phyloP scores from a whole-genome alignment of 2,329 filamentous ascomycete genomes.

The Trichoderma sp. region DNA sequence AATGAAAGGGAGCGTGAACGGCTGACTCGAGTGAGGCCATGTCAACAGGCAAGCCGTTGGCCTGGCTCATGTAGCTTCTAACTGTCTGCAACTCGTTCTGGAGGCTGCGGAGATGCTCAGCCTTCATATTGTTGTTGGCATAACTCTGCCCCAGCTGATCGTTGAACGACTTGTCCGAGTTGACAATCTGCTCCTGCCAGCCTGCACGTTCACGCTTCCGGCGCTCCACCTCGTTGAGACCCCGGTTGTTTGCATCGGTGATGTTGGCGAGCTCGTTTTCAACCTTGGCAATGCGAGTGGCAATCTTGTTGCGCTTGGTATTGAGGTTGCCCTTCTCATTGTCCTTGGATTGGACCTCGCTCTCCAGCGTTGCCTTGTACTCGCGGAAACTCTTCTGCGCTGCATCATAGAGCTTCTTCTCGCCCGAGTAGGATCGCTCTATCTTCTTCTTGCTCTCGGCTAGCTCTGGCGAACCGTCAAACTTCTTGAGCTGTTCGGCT shows the following conservation, averaged over 20 bases:
- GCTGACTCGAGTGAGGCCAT: constrained; percentile 17
- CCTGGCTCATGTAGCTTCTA: constrained; percentile 34
- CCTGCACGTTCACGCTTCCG: constrained; percentile 50
- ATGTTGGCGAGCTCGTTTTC: constrained; percentile 71
- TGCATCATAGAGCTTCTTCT: constrained; percentile 60
- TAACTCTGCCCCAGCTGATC: constrained; percentile 44
- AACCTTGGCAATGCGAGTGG: constrained; percentile 67
- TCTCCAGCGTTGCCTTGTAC: constrained; percentile 61
- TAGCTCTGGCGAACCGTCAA: constrained; percentile 65
- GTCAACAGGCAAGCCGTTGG: constrained; percentile 34
- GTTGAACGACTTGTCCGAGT: constrained; percentile 47
- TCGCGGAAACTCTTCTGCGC: constrained; percentile 54
- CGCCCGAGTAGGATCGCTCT: constrained; percentile 52
- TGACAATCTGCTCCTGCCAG: constrained; percentile 47
- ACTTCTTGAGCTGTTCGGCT: constrained; percentile 57
- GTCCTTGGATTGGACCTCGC: constrained; percentile 60
- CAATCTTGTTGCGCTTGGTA: constrained; percentile 70
- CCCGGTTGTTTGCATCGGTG: constrained; percentile 64
- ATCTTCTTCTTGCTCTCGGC: constrained; percentile 54
- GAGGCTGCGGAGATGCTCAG: constrained; percentile 33
- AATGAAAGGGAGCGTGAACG: constrained; percentile 9
- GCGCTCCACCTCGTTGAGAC: constrained; percentile 62
- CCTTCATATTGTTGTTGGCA: constrained; percentile 30
- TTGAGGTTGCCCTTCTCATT: constrained; percentile 62
- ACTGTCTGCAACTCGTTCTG: constrained; percentile 36